Percentiles rank a stretch among this genome's conserved stretches.
phyloP scores from a whole-genome alignment of 1,284 basidiomycete species.

The Austroboletus niveus region DNA sequence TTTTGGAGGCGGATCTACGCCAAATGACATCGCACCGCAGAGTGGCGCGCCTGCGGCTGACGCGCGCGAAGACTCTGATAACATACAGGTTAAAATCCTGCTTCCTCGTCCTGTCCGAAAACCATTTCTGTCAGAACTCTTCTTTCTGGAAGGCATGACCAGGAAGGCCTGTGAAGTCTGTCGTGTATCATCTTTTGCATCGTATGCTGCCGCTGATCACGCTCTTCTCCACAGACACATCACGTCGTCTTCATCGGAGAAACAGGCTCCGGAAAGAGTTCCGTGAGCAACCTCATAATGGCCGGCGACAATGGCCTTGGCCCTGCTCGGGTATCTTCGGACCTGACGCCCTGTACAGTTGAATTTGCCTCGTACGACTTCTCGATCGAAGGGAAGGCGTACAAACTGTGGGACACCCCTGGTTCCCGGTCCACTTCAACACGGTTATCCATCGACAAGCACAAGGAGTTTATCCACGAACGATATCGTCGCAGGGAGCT shows the following conservation, averaged over 20 bases:
- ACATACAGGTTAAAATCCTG: too few species aligned
- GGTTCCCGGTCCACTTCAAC: constrained; percentile 11
- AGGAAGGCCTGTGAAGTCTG: not conserved
- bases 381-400: constrained; percentile 8
- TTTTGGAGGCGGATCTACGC: too few species aligned
- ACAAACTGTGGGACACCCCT: constrained; percentile 30
- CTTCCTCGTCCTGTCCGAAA: too few species aligned
- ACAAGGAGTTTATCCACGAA: constrained; percentile 20
- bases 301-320: not conserved
- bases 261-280: constrained; percentile 26
- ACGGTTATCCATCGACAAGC: not conserved
- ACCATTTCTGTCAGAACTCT: not conserved
- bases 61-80: too few species aligned
- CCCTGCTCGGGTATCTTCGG: constrained; percentile 8
- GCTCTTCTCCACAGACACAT: constrained; percentile 11
- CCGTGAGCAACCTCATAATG: constrained; percentile 29
- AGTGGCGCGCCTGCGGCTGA: too few species aligned
- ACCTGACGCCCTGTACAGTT: constrained; percentile 19
- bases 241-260: constrained; percentile 31
- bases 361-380: constrained; percentile 15
- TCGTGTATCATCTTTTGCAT: not conserved
- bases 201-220: constrained; percentile 1
- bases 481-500: constrained; percentile 9
- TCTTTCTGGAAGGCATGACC: not conserved
- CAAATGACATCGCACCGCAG: too few species aligned